Percentiles rank a stretch among this genome's conserved stretches.
phyloP scores from a whole-genome alignment of 2,329 filamentous ascomycete genomes.

The Pestalotiopsis sp. region DNA sequence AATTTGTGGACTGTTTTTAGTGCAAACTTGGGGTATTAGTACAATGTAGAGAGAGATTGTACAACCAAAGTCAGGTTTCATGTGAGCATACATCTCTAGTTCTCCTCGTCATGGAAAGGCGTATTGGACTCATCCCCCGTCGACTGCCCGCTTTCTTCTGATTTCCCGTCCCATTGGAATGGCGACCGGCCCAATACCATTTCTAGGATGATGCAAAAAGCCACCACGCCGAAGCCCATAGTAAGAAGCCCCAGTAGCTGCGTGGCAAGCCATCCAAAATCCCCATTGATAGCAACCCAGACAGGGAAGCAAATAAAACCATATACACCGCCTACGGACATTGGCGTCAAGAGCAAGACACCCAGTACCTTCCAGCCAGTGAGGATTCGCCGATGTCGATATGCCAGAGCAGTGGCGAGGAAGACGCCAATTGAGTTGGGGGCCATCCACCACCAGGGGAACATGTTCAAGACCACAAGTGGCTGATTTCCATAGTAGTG shows the following conservation, averaged over 20 bases:
- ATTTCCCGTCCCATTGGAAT: background rate
- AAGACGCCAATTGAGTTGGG: background rate
- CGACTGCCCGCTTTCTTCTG: background rate
- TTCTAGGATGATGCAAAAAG: background rate
- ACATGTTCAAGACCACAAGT: background rate
- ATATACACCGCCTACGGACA: background rate
- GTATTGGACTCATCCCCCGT: background rate
- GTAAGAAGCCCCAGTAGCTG: background rate
- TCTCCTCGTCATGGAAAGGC: background rate
- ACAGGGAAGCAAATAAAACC: background rate
- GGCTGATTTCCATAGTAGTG: background rate
- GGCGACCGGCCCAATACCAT: background rate
- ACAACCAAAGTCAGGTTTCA: background rate
- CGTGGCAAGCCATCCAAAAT: background rate
- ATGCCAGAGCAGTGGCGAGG: background rate
- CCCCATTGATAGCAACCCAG: background rate
- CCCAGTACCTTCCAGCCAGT: background rate
- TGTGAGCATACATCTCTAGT: background rate
- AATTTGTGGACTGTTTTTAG: no score
- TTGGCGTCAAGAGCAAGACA: background rate
- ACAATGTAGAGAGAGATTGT: no score
- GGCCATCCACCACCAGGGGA: background rate
- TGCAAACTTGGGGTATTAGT: no score
- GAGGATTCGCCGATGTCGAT: background rate
- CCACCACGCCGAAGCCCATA: background rate